Percentiles rank a stretch among this genome's conserved stretches.
phyloP scores from a whole-genome alignment of 129 eudicot species.

The Flaveria trinervia region DNA sequence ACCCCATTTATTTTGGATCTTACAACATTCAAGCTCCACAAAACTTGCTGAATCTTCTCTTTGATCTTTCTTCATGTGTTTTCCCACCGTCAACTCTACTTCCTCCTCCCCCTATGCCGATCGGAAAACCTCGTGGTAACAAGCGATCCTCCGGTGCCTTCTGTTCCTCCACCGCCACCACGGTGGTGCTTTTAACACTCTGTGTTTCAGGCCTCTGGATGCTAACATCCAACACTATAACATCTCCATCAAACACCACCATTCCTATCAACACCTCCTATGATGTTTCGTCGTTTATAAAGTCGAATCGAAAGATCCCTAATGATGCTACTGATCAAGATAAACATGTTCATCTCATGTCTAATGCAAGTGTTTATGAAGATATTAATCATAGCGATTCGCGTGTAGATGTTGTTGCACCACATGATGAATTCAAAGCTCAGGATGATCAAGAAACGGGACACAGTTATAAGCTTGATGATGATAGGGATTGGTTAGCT shows the following conservation, averaged over 20 bases:
- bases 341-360: slow-evolving; percentile 9
- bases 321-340: not conserved
- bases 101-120: slow-evolving; percentile 40
- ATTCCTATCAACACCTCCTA: slow-evolving; percentile 12
- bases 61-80: slow-evolving; percentile 23
- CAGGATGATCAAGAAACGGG: slow-evolving; percentile 15
- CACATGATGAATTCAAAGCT: slow-evolving; percentile 21
- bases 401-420: slow-evolving; percentile 46
- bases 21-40: slow-evolving; percentile 38
- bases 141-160: slow-evolving; percentile 51
- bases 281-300: slow-evolving; percentile 7
- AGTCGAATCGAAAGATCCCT: slow-evolving; percentile 32
- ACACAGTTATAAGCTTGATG: slow-evolving; percentile 16
- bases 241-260: slow-evolving; percentile 38
- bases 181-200: slow-evolving; percentile 41
- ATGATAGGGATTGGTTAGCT: slow-evolving; percentile 18
- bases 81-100: slow-evolving; percentile 14
- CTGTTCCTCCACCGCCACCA: slow-evolving; percentile 50
- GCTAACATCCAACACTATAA: slow-evolving; percentile 43
- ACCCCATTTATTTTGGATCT: slow-evolving; percentile 52
- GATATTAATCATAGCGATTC: slow-evolving; percentile 43
- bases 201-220: slow-evolving; percentile 63
- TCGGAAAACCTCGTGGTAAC: slow-evolving; percentile 47
- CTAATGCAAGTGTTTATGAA: slow-evolving; percentile 23
- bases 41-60: slow-evolving; percentile 40